Evolutionary conservation across 1,284 basidiomycete genomes (phyloP).

Genomic region (Boletus austroedulis): DNA sequence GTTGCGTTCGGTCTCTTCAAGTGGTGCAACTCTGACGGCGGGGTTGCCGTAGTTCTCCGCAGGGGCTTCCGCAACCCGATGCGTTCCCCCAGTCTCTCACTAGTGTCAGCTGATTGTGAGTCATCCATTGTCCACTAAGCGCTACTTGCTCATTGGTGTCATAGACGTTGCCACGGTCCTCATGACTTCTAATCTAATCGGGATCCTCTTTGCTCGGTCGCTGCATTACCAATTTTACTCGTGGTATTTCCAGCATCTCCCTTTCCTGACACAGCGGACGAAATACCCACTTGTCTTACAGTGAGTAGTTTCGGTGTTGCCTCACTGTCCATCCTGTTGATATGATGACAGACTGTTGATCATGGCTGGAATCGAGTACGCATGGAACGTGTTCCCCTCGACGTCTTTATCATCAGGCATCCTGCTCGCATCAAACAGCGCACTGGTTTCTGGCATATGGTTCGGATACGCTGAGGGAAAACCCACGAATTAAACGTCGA

Average conservation of each 20-base stretch:
- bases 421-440: conserved; percentile 56
- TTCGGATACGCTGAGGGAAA: conserved; percentile 48
- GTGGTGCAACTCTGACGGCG: conserved; percentile 72
- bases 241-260: conserved; percentile 96
- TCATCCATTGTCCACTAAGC: conserved; percentile 1
- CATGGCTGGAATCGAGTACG: conserved; percentile 70
- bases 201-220: conserved; percentile 90
- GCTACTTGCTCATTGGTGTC: conserved; percentile 10
- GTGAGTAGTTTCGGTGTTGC: conserved; percentile 43
- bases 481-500: conserved; percentile 5
- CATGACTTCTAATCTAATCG: conserved; percentile 91
- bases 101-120: conserved; percentile 60
- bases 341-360: conserved; percentile 52
- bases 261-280: conserved; percentile 79
- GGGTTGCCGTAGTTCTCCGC: conserved; percentile 52
- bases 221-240: conserved; percentile 99
- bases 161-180: conserved; percentile 79
- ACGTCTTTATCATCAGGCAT: conserved; percentile 68
- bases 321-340: background rate
- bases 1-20: conserved; percentile 66
- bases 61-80: conserved; percentile 55
- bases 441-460: conserved; percentile 66
- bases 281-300: conserved; percentile 58
- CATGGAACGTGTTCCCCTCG: conserved; percentile 87
- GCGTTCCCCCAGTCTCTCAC: conserved; percentile 44